Percentiles rank a stretch among this genome's conserved stretches.
Evolutionary conservation across 192 early-diverging fungal genomes (phyloP).

Genomic region (Rhizophagus prolifer): DNA sequence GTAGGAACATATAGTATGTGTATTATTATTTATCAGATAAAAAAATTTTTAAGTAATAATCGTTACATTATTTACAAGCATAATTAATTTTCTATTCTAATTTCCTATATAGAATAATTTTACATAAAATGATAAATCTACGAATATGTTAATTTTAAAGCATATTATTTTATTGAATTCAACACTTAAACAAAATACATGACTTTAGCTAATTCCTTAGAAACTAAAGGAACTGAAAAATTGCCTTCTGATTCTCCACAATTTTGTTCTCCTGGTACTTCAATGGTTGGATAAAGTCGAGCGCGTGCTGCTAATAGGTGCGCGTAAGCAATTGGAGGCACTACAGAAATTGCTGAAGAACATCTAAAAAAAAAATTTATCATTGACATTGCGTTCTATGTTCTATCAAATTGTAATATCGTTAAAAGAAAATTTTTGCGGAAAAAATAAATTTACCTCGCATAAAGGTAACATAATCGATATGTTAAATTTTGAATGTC

Average conservation of each 20-base stretch:
- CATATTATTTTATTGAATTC: no score
- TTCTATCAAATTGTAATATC: not conserved
- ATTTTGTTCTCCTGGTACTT: constrained; percentile 18
- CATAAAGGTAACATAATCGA: constrained; percentile 81
- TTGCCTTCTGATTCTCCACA: not conserved
- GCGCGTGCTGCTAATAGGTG: constrained; percentile 80
- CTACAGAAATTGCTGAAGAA: constrained; percentile 70
- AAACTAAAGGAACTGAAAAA: not conserved
- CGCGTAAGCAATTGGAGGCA: constrained; percentile 79
- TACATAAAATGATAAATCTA: no score
- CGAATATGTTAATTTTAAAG: not conserved
- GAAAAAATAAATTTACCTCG: constrained; percentile 33
- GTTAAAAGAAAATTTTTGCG: no score
- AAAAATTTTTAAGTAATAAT: no score
- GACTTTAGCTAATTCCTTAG: not conserved
- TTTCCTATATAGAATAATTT: no score
- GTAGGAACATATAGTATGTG: no score
- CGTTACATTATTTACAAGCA: no score
- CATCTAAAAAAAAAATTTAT: constrained; percentile 44
- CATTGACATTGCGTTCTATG: no score
- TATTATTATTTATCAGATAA: no score
- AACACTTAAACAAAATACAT: not conserved
- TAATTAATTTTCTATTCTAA: no score
- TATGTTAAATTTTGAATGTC: constrained; percentile 81
- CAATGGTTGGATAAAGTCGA: constrained; percentile 71